Base-by-base conservation (phyloP, 495 filamentous ascomycete species). In the Penicillium odoratum region DNA sequence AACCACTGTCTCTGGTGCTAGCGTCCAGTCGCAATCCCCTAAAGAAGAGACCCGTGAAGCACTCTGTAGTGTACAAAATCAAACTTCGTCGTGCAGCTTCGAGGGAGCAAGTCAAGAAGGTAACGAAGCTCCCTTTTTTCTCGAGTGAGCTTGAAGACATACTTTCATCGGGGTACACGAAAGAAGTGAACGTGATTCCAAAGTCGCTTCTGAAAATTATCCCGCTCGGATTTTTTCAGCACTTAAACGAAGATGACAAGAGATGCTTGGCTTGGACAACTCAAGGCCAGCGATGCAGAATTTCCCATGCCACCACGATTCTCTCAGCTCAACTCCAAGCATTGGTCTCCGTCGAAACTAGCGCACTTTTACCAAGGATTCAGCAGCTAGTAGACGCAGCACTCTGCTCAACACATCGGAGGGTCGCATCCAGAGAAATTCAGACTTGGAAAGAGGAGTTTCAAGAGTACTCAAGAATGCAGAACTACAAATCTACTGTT, bases 381-480 rank as follows among this genome's bases (percentile, higher is more conserved):
- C 43, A 51, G 48, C 7, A 51, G 11, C 43, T 59, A 18, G 42
- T 45, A 44, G 43, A 55, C 33, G 31, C 48, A 11, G 28, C 31
- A 33, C 49, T 52, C 33, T 59, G 50, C 15, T 4, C 15, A 16
- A 11, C n/a, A 33, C 57, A 59, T 43, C 57, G 47, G 36, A 51
- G 29, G n/a, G 44, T 55, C 6, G 57, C 51, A 29, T 48, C 13
- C 5, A 49, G 26, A 54, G 51, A 55, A 34, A 42, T 21, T 21
- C 38, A 59, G 55, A 43, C n/a, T 18, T 59, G 57, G 57, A 49
- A 18, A 28, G 38, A 47, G n/a, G 57, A 59, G 38, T 48, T 59
- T 26, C 30, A 53, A 42, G 47, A 59, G 10, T 25, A 55, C 18
- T 8, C 28, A 6, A 43, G 33, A n/a, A 46, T 54, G 4, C 51